Base-by-base conservation (phyloP, 1,139 yeast species). In the Pichia kudriavzevii region DNA sequence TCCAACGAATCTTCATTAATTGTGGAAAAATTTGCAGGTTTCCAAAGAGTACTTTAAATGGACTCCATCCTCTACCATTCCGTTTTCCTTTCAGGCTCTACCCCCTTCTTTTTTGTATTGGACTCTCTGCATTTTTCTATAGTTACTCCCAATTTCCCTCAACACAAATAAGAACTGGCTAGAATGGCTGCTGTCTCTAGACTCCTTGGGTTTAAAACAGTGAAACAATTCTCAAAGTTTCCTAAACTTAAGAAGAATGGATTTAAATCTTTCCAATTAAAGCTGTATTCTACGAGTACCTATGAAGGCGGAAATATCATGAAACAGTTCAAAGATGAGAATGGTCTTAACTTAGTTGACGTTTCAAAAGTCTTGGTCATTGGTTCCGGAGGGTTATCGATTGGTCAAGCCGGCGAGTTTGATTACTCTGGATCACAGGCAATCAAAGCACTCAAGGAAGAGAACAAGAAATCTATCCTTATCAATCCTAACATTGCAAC, bases 391-490 rank as follows among this genome's bases (percentile, higher is more conserved):
- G 99, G 98, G 31, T 70, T 91, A 43, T 83, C 95, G 36, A 91
- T 91, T 57, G 99, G 99, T 39, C 99, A 91, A 64, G 99, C 99
- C 31, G 99, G 99, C 52, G 99, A 91, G 63, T 91, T 91, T 52
- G 99, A 91, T 61, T 91, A 91, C 64, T 84, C 95, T 26, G 97
- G 97, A 41, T 87, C 96, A 15, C 97, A 88, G 64, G 97, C 97
- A 34, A 88, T 88, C 58, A 88, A 88, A 62, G 98, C 98, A 8
- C 67, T 91, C 52, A 83, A 75, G 58, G 97, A 91, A 63, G 94
- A 94, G 37, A 73, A 82, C 55, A 88, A 84, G 56, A 60, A 75
- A 55, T 78, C 95, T 16, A 81, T 91, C 48, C 72, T 91, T 54
- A 85, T 91, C 56, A 91, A 91, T 61, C 98, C 98, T 43, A 91